Conservation (phyloP, 2,329 filamentous ascomycete genomes). For the Cordyceps militaris region DNA sequence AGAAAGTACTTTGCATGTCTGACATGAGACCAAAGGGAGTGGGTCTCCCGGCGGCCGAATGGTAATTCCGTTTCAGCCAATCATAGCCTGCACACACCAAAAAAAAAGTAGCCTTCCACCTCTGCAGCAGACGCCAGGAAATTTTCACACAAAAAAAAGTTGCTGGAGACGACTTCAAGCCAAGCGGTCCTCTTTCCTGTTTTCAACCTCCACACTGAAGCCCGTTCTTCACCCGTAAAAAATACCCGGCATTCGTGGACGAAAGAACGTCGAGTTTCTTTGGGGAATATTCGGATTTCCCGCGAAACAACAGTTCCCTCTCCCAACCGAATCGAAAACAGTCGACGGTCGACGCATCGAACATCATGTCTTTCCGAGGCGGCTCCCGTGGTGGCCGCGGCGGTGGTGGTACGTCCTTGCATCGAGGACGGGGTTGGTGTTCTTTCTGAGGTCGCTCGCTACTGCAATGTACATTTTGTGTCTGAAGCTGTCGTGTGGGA, state of each 20-base stretch:
- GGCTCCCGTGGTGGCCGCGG: conserved; percentile 29
- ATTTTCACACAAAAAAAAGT: conserved; percentile 28
- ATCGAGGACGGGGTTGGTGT: not conserved
- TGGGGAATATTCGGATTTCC: not conserved
- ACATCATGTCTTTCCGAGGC: conserved; percentile 34
- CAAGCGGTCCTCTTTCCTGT: not conserved
- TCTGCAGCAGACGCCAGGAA: conserved; percentile 14
- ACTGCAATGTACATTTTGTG: not conserved
- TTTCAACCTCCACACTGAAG: not conserved
- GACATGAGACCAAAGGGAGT: not conserved
- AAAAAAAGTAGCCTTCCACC: conserved; percentile 9
- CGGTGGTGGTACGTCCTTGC: conserved; percentile 27
- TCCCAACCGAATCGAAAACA: conserved; percentile 3
- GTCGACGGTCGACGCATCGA: conserved; percentile 3
- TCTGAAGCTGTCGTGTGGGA: not conserved
- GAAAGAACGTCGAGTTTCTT: not conserved
- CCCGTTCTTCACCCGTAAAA: not conserved
- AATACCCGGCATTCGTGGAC: not conserved
- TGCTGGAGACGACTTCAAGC: not conserved
- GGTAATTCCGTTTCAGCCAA: conserved; percentile 16
- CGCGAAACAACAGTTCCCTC: not conserved
- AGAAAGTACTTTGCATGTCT: no score
- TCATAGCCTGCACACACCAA: conserved; percentile 1
- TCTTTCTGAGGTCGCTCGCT: not conserved
- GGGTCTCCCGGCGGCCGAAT: conserved; percentile 9